Evolutionary conservation across 495 filamentous ascomycete genomes (phyloP).

Genomic region (Xylaria acuta): DNA sequence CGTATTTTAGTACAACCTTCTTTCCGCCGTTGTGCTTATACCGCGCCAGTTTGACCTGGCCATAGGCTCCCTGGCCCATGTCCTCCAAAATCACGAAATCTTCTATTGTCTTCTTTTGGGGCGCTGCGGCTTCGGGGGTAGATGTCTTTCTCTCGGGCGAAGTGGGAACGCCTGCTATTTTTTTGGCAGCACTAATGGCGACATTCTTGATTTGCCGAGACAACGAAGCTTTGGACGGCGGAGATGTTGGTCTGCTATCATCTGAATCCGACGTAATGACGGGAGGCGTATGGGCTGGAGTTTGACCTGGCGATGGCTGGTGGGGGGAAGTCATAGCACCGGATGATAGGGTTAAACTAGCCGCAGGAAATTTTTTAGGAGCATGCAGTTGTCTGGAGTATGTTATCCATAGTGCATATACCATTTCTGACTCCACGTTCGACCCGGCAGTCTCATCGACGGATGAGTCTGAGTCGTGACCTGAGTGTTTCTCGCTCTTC

Average conservation of each 20-base stretch:
- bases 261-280: constrained; percentile 61
- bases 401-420: constrained; percentile 96
- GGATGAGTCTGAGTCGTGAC: constrained; percentile 45
- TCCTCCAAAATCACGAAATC: constrained; percentile 96
- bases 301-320: constrained; percentile 81
- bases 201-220: constrained; percentile 79
- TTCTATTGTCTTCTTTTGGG: constrained; percentile 71
- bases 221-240: constrained; percentile 63
- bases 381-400: constrained; percentile 93
- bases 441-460: constrained; percentile 38
- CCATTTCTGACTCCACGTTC: constrained; percentile 68
- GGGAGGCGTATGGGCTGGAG: constrained; percentile 55
- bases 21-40: constrained; percentile 76
- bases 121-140: constrained; percentile 32
- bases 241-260: constrained; percentile 38
- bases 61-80: constrained; percentile 98
- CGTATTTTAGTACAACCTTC: constrained; percentile 95
- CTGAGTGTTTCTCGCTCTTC: constrained; percentile 71
- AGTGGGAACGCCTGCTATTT: constrained; percentile 50
- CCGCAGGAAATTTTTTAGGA: constrained; percentile 60
- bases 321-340: constrained; percentile 69
- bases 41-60: constrained; percentile 94
- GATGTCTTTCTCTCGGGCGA: constrained; percentile 44
- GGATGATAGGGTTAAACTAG: constrained; percentile 64
- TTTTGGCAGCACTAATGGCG: constrained; percentile 57